Percentiles rank a stretch among this genome's conserved stretches.
These are phyloP conservation scores for Ligustrum vulgare DNA, from an alignment of 257 asterid species.

Conservation along the genomic window DNA sequence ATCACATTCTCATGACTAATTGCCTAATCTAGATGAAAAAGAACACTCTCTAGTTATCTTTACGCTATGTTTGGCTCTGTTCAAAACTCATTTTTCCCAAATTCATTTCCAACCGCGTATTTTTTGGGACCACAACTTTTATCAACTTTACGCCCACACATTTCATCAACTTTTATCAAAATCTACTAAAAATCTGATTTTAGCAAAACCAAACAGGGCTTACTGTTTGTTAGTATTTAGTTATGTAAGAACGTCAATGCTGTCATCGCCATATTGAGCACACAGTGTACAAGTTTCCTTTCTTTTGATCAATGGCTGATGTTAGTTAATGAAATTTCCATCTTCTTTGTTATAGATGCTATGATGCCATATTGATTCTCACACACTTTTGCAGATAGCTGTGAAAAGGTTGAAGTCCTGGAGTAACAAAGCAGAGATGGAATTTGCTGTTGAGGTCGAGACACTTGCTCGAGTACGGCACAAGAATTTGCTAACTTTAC, in stretches of 20 bases:
- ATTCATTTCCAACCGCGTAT: too few species aligned
- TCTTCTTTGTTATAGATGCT: constrained; percentile 1
- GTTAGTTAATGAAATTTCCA: constrained; percentile 8
- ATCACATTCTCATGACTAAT: neutral
- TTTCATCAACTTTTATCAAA: too few species aligned
- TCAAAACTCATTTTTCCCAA: too few species aligned
- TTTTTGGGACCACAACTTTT: too few species aligned
- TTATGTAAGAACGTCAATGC: neutral
- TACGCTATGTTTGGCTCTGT: too few species aligned
- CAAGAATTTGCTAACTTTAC: constrained; percentile 71
- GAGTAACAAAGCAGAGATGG: constrained; percentile 89
- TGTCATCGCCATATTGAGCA: neutral
- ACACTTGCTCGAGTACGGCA: constrained; percentile 85
- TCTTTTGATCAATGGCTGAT: neutral
- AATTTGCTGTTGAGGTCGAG: constrained; percentile 88
- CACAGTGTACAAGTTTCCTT: constrained; percentile 1
- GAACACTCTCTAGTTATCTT: neutral
- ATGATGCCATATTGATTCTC: constrained; percentile 6
- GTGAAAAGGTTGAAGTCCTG: constrained; percentile 90
- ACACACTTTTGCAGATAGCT: constrained; percentile 60
- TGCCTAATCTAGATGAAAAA: neutral
- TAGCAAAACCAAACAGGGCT: too few species aligned
- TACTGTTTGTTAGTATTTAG: neutral
- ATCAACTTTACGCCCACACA: too few species aligned
- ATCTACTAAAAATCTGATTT: too few species aligned